These are phyloP conservation scores for Trichophyton mentagrophytes DNA, from an alignment of 2,329 filamentous ascomycete species.

Conservation along the genomic window DNA sequence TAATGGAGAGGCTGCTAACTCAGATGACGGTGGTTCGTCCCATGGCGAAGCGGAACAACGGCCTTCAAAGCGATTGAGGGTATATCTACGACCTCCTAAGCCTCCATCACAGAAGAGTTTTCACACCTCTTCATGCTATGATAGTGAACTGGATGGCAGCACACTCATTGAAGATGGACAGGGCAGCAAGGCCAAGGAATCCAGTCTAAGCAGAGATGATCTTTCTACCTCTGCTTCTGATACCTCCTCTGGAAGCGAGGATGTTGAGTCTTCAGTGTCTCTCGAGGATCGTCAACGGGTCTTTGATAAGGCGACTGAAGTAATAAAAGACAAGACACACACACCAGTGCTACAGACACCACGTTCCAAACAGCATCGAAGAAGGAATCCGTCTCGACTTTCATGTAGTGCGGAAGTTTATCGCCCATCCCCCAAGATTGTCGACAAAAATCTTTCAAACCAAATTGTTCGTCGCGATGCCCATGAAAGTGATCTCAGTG, in stretches of 20 bases:
- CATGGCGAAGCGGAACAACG: neutral
- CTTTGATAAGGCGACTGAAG: neutral
- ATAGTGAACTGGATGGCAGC: constrained; percentile 6
- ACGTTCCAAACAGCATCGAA: neutral
- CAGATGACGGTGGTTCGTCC: neutral
- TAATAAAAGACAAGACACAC: neutral
- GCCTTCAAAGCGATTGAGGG: neutral
- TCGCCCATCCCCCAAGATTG: constrained; percentile 7
- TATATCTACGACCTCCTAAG: neutral
- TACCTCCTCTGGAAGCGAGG: neutral
- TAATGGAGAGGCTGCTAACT: neutral
- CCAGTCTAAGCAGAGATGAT: neutral
- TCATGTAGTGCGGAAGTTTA: neutral
- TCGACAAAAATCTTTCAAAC: constrained; percentile 9
- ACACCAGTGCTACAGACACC: neutral
- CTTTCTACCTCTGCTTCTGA: neutral
- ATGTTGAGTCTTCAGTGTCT: neutral
- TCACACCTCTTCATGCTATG: neutral
- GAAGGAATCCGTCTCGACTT: neutral
- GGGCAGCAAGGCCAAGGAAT: neutral
- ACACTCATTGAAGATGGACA: neutral
- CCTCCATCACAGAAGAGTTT: neutral
- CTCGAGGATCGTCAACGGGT: neutral
- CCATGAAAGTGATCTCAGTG: constrained; percentile 12
- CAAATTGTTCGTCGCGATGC: constrained; percentile 10